A percentile compares a stretch with the other conserved stretches of the same genome.
Evolutionary conservation across 495 filamentous ascomycete genomes (phyloP).

Genomic region (Penicillium macrosclerotiorum): DNA sequence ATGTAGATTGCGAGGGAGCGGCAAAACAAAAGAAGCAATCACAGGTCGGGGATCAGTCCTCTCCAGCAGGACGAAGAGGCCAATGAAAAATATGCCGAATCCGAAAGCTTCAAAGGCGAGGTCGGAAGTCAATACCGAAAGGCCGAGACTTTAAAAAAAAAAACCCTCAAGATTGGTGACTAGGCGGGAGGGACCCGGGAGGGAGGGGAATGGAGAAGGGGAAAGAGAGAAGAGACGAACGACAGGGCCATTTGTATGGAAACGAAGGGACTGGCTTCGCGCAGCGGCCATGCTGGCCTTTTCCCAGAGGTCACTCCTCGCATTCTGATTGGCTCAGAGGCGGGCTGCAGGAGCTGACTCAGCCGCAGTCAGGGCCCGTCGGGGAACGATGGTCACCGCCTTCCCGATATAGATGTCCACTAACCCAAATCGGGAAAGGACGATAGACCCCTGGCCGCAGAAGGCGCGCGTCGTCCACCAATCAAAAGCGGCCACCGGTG

Average conservation of each 20-base stretch:
- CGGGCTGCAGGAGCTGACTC: constrained; percentile 21
- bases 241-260: constrained; percentile 29
- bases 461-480: constrained; percentile 1
- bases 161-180: constrained; percentile 11
- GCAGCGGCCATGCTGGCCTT: constrained; percentile 50
- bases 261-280: constrained; percentile 11
- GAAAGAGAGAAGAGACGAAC: constrained; percentile 14
- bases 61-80: constrained; percentile 2
- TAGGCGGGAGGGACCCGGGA: constrained; percentile 19
- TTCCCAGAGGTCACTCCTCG: constrained; percentile 47
- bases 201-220: constrained; percentile 21
- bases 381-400: constrained; percentile 36
- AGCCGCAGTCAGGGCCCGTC: constrained; percentile 6
- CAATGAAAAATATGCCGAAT: background rate
- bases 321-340: constrained; percentile 32
- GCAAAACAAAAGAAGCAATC: background rate
- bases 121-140: too few relatives aligned
- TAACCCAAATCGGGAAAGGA: constrained; percentile 5
- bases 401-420: constrained; percentile 6
- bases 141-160: too few relatives aligned
- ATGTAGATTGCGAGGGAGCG: constrained; percentile 2
- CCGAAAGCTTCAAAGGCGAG: constrained; percentile 15
- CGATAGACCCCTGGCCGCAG: constrained; percentile 9
- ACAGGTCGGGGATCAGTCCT: background rate
- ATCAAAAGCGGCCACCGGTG: constrained; percentile 17